Percentiles rank a stretch among this genome's conserved stretches.
phyloP scores from a whole-genome alignment of 768 basidiomycete genomes.

The Psilocybe tampanensis region DNA sequence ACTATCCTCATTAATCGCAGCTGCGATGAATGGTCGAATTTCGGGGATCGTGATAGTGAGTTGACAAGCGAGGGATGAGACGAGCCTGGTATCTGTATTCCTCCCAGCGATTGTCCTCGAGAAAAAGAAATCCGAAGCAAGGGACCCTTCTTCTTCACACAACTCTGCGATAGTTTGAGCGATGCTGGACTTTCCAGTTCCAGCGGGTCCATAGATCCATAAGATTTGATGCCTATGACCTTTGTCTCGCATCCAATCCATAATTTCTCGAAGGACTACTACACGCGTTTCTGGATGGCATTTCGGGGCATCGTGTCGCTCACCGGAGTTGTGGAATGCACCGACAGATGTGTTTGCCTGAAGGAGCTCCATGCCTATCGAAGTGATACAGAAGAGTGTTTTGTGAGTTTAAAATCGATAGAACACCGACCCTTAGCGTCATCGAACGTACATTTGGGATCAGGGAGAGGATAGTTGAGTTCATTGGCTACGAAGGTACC shows the following conservation, averaged over 20 bases:
- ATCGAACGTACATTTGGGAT: background rate
- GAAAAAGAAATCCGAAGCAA: constrained; percentile 10
- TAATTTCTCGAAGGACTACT: background rate
- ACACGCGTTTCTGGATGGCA: constrained; percentile 6
- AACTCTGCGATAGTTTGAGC: constrained; percentile 6
- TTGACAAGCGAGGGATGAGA: constrained; percentile 11
- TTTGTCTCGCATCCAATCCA: background rate
- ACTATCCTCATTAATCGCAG: background rate
- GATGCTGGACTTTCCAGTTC: constrained; percentile 12
- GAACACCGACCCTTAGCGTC: too few relatives aligned
- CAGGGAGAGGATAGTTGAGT: background rate
- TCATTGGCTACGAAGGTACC: background rate
- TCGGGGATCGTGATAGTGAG: background rate
- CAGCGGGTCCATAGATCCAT: constrained; percentile 13
- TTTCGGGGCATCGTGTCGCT: constrained; percentile 9
- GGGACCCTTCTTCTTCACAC: background rate
- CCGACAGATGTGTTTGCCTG: background rate
- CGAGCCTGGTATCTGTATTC: background rate
- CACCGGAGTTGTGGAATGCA: constrained; percentile 11
- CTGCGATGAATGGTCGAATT: background rate
- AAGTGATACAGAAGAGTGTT: background rate
- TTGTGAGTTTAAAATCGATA: background rate
- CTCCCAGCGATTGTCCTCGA: background rate
- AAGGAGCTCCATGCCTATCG: background rate
- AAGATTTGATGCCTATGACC: background rate